Conservation (phyloP, 768 basidiomycete genomes). For the Rubroboletus pulcherrimus region DNA sequence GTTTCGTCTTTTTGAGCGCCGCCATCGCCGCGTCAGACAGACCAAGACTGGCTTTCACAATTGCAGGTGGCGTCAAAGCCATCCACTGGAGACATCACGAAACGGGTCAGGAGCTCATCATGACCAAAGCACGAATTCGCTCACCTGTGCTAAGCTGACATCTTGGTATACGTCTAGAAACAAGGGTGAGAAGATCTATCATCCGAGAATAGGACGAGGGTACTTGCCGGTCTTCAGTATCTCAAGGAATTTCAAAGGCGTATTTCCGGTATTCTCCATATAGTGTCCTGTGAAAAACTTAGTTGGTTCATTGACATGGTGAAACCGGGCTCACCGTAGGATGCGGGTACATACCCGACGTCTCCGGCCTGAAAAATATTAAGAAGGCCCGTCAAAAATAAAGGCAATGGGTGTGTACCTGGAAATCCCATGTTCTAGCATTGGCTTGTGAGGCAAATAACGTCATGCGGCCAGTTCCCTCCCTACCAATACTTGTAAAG, state of each 20-base stretch:
- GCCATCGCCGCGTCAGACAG: constrained; percentile 37
- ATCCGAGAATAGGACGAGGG: background rate
- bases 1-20: constrained; percentile 38
- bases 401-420: constrained; percentile 28
- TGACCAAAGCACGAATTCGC: background rate
- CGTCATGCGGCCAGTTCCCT: constrained; percentile 52
- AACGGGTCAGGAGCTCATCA: background rate
- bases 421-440: constrained; percentile 58
- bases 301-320: background rate
- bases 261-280: constrained; percentile 52
- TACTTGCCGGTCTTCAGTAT: constrained; percentile 41
- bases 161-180: constrained; percentile 25
- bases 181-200: background rate
- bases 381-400: background rate
- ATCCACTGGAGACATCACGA: constrained; percentile 34
- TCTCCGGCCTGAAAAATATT: constrained; percentile 18
- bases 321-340: constrained; percentile 9
- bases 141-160: constrained; percentile 46
- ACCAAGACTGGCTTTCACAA: constrained; percentile 45
- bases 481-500: constrained; percentile 30
- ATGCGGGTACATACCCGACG: constrained; percentile 14
- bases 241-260: constrained; percentile 45
- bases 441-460: constrained; percentile 52
- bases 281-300: constrained; percentile 39
- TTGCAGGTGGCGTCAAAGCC: constrained; percentile 42